Base-by-base conservation (phyloP, 331 rosid species). In the Telfairia occidentalis region DNA sequence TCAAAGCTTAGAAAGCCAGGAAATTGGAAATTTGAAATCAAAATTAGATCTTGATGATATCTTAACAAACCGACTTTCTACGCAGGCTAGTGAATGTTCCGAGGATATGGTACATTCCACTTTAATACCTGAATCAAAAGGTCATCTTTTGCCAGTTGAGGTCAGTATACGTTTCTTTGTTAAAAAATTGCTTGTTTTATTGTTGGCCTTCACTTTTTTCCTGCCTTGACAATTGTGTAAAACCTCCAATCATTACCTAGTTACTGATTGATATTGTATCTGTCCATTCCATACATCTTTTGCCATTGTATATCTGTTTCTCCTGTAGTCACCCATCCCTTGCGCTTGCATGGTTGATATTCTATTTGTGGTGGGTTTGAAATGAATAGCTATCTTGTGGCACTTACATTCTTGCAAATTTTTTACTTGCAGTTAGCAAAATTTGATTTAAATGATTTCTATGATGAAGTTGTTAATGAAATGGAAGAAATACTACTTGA, bases 401-500 rank as follows among this genome's bases (percentile, higher is more conserved):
- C 60, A 59, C 54, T 65, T 21, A 29, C n/a, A 40, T 69, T 57
- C 69, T 70, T 70, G 59, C 71, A 69, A 11, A 9, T 24, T 24
- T 37, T 81, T 43, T 67, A 79, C 54, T 71, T 86, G 88, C 96
- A 95, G 99, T 73, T 52, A 16, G 89, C 86, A 70, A 87, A 82
- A 85, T 64, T 58, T 79, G 93, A 87, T 84, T 78, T 57, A 34
- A 83, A 88, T 75, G 97, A 87, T 57, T 83, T 85, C 77, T 83
- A 87, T 69, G 92, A 92, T 45, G 96, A 92, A 80, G 79, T 95
- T 61, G 97, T 95, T 78, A 88, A 87, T 52, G 99, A 95, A 60
- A 95, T 95, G 99, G 99, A 95, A 79, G 97, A 95, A 82, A 92
- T 95, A 83, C 85, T 95, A 82, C 92, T 95, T 5, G 97, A 90